phyloP scores from a whole-genome alignment of 192 early-diverging fungal species.

The Umbelopsis sp. region DNA sequence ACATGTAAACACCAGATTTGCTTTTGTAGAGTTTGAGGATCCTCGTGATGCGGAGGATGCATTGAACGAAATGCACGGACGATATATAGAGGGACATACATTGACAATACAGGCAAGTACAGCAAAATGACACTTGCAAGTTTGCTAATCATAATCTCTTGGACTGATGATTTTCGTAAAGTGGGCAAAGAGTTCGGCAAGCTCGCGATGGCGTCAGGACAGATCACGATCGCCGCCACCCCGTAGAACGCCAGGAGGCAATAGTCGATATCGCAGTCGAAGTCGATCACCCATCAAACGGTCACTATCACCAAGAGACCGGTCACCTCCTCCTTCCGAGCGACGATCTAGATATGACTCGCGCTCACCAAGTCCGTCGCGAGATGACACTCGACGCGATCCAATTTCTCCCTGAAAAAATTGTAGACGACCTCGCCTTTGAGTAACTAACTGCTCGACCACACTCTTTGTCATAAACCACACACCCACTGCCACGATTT shows the following conservation, averaged over 20 bases:
- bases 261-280: slow-evolving; percentile 26
- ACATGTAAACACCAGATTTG: slow-evolving; percentile 64
- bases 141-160: background rate
- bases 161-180: slow-evolving; percentile 26
- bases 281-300: slow-evolving; percentile 13
- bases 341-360: slow-evolving; percentile 3
- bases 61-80: slow-evolving; percentile 90
- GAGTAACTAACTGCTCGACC: too few species aligned
- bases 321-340: background rate
- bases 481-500: background rate
- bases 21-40: slow-evolving; percentile 96
- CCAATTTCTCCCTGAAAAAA: background rate
- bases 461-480: too few species aligned
- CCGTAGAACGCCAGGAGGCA: slow-evolving; percentile 22
- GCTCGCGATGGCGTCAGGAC: slow-evolving; percentile 80
- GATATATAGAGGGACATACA: slow-evolving; percentile 76
- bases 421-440: background rate
- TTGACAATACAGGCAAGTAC: slow-evolving; percentile 76
- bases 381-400: slow-evolving; percentile 1
- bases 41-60: slow-evolving; percentile 90
- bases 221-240: slow-evolving; percentile 43
- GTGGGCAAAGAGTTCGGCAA: slow-evolving; percentile 89
- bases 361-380: slow-evolving; percentile 1
- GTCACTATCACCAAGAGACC: background rate
- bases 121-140: background rate